Evolutionary conservation across 495 filamentous ascomycete species (phyloP).

Genomic region (Durotheca rogersii): DNA sequence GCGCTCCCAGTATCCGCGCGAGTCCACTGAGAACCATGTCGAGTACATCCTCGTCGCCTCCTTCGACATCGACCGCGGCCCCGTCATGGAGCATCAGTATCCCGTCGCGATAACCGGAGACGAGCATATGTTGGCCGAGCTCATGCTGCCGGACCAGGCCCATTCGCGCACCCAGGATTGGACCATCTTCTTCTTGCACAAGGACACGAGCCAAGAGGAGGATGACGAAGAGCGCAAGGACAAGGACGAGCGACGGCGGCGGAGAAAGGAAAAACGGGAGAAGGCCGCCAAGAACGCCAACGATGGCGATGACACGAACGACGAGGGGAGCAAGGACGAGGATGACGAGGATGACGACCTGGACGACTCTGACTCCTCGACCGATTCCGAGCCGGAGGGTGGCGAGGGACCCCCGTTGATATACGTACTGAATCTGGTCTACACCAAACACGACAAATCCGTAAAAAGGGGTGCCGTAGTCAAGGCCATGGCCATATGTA

Average conservation of each 20-base stretch:
- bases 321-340: slow-evolving; percentile 43
- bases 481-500: slow-evolving; percentile 99
- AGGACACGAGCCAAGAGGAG: slow-evolving; percentile 79
- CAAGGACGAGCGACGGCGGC: slow-evolving; percentile 53
- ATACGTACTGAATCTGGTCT: slow-evolving; percentile 96
- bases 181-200: slow-evolving; percentile 99
- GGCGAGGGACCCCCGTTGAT: slow-evolving; percentile 86
- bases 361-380: slow-evolving; percentile 55
- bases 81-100: slow-evolving; percentile 98
- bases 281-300: slow-evolving; percentile 57
- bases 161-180: slow-evolving; percentile 95
- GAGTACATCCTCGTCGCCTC: slow-evolving; percentile 99
- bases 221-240: slow-evolving; percentile 61
- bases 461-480: slow-evolving; percentile 92
- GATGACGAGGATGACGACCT: slow-evolving; percentile 58
- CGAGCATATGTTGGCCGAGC: slow-evolving; percentile 93
- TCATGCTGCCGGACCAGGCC: slow-evolving; percentile 98
- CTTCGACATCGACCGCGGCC: slow-evolving; percentile 93
- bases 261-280: slow-evolving; percentile 46
- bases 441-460: slow-evolving; percentile 92
- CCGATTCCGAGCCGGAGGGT: slow-evolving; percentile 62
- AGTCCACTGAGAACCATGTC: slow-evolving; percentile 84
- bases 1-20: slow-evolving; percentile 84
- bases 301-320: slow-evolving; percentile 48
- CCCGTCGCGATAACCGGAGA: slow-evolving; percentile 94